These are phyloP conservation scores for Podaxis rugospora DNA, from an alignment of 768 basidiomycete species.

Conservation along the genomic window DNA sequence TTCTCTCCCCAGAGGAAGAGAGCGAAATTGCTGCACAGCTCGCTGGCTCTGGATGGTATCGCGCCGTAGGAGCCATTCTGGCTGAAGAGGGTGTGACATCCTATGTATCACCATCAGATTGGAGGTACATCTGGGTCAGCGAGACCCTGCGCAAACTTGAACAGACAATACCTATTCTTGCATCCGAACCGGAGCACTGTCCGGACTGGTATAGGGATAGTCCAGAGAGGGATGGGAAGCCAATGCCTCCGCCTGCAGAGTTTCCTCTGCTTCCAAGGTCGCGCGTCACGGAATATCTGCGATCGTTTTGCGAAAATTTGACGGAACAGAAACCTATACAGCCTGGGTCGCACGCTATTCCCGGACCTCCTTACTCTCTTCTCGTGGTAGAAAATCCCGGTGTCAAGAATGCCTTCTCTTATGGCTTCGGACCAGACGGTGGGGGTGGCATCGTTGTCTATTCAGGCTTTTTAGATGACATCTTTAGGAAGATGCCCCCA, in stretches of 20 bases:
- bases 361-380: conserved; percentile 87
- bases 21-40: conserved; percentile 82
- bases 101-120: conserved; percentile 73
- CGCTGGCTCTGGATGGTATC: conserved; percentile 82
- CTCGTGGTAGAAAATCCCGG: conserved; percentile 86
- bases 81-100: conserved; percentile 55
- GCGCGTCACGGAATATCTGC: conserved; percentile 69
- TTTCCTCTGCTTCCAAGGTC: conserved; percentile 85
- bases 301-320: conserved; percentile 46
- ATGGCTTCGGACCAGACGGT: conserved; percentile 90
- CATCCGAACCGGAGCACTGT: conserved; percentile 50
- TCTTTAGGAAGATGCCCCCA: conserved; percentile 50
- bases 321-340: conserved; percentile 35
- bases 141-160: conserved; percentile 78
- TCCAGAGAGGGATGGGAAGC: conserved; percentile 42
- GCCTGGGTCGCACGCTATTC: conserved; percentile 49
- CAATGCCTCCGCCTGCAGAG: conserved; percentile 76
- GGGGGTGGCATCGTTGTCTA: conserved; percentile 94
- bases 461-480: conserved; percentile 88
- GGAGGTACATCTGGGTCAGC: conserved; percentile 87
- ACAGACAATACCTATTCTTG: conserved; percentile 62
- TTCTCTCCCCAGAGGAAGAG: conserved; percentile 91
- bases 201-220: conserved; percentile 47
- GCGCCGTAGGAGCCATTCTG: conserved; percentile 76
- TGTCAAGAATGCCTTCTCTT: conserved; percentile 87